A percentile compares a stretch with the other conserved stretches of the same genome.
These are phyloP conservation scores for Candida lessepsii DNA, from an alignment of 805 yeast genomes.

Conservation along the genomic window DNA sequence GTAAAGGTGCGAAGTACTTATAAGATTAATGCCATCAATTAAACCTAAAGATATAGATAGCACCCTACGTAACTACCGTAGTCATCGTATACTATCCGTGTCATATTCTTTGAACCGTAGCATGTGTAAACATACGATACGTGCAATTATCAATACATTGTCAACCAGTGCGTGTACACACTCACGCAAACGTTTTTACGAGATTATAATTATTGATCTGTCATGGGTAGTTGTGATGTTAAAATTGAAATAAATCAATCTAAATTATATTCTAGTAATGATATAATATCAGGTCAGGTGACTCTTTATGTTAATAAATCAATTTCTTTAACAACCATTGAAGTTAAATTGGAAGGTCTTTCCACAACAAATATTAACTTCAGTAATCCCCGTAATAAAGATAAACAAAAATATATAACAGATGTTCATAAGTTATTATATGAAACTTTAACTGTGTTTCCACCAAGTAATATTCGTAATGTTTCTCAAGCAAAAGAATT, in stretches of 20 bases:
- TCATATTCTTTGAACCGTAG: too few species aligned
- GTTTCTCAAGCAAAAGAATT: slow-evolving; percentile 44
- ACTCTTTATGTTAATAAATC: slow-evolving; percentile 38
- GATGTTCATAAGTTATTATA: slow-evolving; percentile 50
- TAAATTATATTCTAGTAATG: slow-evolving; percentile 45
- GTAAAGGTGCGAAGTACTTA: too few species aligned
- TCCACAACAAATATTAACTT: slow-evolving; percentile 34
- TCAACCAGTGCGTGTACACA: not conserved
- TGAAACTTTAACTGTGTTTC: slow-evolving; percentile 50
- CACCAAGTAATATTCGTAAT: slow-evolving; percentile 47
- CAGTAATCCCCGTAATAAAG: slow-evolving; percentile 22
- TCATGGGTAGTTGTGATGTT: slow-evolving; percentile 22
- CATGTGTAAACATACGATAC: too few species aligned
- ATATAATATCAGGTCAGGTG: slow-evolving; percentile 42
- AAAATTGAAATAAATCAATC: slow-evolving; percentile 33
- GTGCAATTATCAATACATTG: too few species aligned
- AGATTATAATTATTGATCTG: not conserved
- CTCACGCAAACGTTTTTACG: not conserved
- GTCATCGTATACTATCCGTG: too few species aligned
- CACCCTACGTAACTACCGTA: too few species aligned
- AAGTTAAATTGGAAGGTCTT: slow-evolving; percentile 53
- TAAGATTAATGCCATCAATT: too few species aligned
- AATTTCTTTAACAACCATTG: slow-evolving; percentile 45
- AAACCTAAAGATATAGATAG: too few species aligned
- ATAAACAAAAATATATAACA: slow-evolving; percentile 18